Base-by-base conservation (phyloP, 805 yeast genomes). In the Sugiyamaella americana region DNA sequence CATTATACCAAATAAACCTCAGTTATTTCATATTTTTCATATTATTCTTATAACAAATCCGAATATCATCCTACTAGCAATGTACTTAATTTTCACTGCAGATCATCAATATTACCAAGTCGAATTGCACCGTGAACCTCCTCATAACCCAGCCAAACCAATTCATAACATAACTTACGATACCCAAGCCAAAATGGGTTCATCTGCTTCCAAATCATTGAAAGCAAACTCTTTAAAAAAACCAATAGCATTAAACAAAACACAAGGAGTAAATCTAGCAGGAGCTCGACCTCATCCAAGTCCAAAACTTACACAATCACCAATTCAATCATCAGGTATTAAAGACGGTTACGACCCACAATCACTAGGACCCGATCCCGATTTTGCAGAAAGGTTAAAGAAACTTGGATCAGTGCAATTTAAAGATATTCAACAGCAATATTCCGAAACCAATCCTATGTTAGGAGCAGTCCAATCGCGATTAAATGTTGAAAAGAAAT, bases 301-400 rank as follows among this genome's bases (percentile, higher is more conserved):
- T 8, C 11, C 32, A 26, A n/a, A n/a, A n/a, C n/a, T n/a, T n/a
- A 13, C 13, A 26, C 32, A 26, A 8, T 26, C 32, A 13, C 32
- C 32, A 26, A 13, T 26, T 26, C 32, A 26, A 13, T 8, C 11
- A 8, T 26, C 32, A 8, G 32, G 32, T 8, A 8, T 8, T 13
- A 26, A 13, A 8, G 32, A 26, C 32, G 32, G 32, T 26, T 13
- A 26, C 13, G 32, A 26, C 13, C 32, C 32, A 26, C 32, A 26
- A 26, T 8, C 13, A 26, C 11, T 26, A 26, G 84, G 5, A 73
- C 64, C 4, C 18, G 49, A 51, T n/a, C 50, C 36, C 4, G 47
- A 29, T 13, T 41, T 57, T 3, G 51, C 53, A 2, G 44, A 46
- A 10, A 40, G 62, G 11, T 46, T 58, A 30, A 41, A 35, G 32